phyloP scores from a whole-genome alignment of 495 filamentous ascomycete genomes.

The Lindgomyces ingoldianus region DNA sequence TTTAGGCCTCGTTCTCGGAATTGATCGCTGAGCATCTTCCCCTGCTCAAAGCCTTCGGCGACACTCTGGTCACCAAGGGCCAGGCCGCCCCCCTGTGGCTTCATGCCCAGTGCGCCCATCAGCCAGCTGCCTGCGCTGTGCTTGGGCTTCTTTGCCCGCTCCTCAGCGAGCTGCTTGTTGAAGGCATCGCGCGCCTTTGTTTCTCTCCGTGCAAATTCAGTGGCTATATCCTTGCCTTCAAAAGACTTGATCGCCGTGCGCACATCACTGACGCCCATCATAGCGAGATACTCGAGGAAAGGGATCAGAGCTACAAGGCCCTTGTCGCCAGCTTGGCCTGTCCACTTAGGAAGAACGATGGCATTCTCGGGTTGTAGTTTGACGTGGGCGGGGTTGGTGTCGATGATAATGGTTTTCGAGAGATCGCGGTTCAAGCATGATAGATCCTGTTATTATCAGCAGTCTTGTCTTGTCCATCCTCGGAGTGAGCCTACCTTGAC shows the following conservation, averaged over 20 bases:
- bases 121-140: conserved; percentile 62
- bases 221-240: conserved; percentile 78
- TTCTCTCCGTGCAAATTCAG: conserved; percentile 88
- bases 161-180: conserved; percentile 69
- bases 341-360: conserved; percentile 87
- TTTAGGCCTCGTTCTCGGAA: conserved; percentile 86
- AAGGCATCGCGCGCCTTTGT: conserved; percentile 77
- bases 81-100: conserved; percentile 38
- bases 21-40: conserved; percentile 93
- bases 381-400: conserved; percentile 78
- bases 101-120: conserved; percentile 69
- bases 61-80: conserved; percentile 67
- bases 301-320: conserved; percentile 86
- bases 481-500: conserved; percentile 73
- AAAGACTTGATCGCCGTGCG: conserved; percentile 84
- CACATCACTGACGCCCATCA: conserved; percentile 85
- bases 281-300: conserved; percentile 92
- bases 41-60: conserved; percentile 73
- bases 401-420: conserved; percentile 89
- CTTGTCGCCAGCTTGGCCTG: conserved; percentile 75
- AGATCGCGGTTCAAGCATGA: conserved; percentile 94
- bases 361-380: conserved; percentile 89
- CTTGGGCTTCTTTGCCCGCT: conserved; percentile 63
- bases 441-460: conserved; percentile 66
- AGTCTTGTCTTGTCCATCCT: background rate